Evolutionary conservation across 495 filamentous ascomycete genomes (phyloP), one percentile per base, ranked within the genome.

Genomic region (Pyrenopolyporus hunteri): DNA sequence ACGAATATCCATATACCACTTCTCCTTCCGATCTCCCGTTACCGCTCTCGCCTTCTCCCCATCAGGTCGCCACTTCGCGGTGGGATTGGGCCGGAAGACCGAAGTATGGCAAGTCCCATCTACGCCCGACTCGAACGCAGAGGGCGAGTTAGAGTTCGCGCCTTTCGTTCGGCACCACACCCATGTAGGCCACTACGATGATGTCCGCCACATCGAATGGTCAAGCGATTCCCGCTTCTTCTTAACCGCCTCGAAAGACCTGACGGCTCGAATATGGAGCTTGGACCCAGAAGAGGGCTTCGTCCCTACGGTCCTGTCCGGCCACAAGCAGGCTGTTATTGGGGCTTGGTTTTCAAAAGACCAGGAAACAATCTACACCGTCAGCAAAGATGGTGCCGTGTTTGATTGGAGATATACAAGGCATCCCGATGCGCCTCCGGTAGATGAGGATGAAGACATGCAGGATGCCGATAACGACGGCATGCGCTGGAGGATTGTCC

Each of bases 81-180:
- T 91, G 13, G 93, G 87, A 39, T 74, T 94, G 20, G 92, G 91
- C 9, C 81, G 93, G 59, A 87, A 89, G 52, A 84, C 96, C 57
- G 92, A 98, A 76, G 85, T 97, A 39, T 98, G 94, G 94, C 89
- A 95, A 64, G 95, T 95, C 16, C 95, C 94, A 5, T 90, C 88
- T 14, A 92, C 89, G 1, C 91, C 91, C 5, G 91, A 90, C 49
- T 80, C 85, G 9, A 85, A 84, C 39, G 79, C 82, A 45, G 86
- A 89, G 65, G 94, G 92, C 54, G 92, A 92, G 50, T 78, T 97
- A 57, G 92, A 98, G 62, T 98, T 96, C 74, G 92, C 95, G 7
- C 94, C 94, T 0, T 98, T 98, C 63, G 85, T 96, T 32, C 78
- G 91, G 40, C 91, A 98, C 74, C 85, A 91, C 45, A 86, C 88